phyloP scores from a whole-genome alignment of 83 land plant species.

The Picea abies region DNA sequence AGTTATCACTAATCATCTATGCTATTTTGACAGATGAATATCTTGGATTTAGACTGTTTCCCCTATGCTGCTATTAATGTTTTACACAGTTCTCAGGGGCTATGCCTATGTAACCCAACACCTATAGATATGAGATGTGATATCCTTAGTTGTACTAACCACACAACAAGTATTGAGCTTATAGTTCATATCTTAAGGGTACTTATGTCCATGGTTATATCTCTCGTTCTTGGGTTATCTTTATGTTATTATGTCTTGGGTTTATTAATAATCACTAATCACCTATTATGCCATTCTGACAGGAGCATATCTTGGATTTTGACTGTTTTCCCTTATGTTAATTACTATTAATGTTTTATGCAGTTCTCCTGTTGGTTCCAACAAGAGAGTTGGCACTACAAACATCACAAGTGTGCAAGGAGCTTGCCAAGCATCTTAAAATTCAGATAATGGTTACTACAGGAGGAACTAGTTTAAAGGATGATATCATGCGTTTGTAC shows the following conservation, averaged over 20 bases:
- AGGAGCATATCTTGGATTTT: too few species aligned
- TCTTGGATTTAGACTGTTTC: not conserved
- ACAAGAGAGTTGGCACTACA: conserved; percentile 64
- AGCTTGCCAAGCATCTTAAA: conserved; percentile 57
- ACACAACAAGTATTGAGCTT: too few species aligned
- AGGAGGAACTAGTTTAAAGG: conserved; percentile 66
- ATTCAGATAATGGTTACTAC: conserved; percentile 64
- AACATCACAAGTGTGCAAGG: conserved; percentile 69
- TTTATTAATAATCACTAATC: too few species aligned
- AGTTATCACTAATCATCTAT: not conserved
- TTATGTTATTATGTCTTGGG: too few species aligned
- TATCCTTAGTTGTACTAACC: too few species aligned
- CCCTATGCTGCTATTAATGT: not conserved
- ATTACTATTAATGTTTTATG: not conserved
- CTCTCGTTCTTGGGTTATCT: too few species aligned
- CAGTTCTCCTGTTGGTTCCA: conserved; percentile 49
- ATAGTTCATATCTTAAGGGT: too few species aligned
- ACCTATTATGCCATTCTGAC: too few species aligned
- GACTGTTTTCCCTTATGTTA: too few species aligned
- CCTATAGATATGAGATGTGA: too few species aligned
- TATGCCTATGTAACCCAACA: too few species aligned
- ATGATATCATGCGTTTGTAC: conserved; percentile 67
- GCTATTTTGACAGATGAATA: not conserved
- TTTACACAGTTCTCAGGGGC: not conserved
- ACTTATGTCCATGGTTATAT: too few species aligned